A percentile compares a stretch with the other conserved stretches of the same genome.
Evolutionary conservation across 2,329 filamentous ascomycete species (phyloP).

Genomic region (Fusarium penzigii): DNA sequence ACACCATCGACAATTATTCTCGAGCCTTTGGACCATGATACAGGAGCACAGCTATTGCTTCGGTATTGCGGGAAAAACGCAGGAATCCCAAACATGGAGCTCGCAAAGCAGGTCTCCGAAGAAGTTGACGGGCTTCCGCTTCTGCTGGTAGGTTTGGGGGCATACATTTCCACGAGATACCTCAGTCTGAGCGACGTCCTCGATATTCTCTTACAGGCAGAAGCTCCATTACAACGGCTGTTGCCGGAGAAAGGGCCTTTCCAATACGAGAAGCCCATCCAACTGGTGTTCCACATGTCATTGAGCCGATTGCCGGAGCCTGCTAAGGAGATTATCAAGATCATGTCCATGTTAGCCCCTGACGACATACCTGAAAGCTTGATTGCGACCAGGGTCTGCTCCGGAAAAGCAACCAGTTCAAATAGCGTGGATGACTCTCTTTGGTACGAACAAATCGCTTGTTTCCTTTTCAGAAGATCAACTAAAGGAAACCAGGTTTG

Average conservation of each 20-base stretch:
- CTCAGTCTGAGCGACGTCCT: not conserved
- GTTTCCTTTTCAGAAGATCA: no score
- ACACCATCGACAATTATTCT: not conserved
- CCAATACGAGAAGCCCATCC: not conserved
- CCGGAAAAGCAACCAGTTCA: no score
- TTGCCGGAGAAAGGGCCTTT: not conserved
- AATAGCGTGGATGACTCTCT: no score
- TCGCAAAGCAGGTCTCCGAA: not conserved
- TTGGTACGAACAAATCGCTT: no score
- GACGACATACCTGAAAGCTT: not conserved
- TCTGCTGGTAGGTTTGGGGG: not conserved
- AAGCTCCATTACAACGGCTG: not conserved
- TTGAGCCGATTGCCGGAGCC: not conserved
- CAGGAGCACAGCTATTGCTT: not conserved
- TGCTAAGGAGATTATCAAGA: not conserved
- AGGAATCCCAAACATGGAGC: not conserved
- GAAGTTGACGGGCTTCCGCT: not conserved
- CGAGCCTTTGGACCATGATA: not conserved
- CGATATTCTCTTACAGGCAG: not conserved
- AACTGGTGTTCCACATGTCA: not conserved
- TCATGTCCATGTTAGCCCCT: conserved; percentile 1
- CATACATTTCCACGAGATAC: not conserved
- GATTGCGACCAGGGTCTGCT: no score
- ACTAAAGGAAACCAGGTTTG: no score
- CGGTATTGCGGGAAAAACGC: not conserved